phyloP scores from a whole-genome alignment of 164 flowering plant genomes.

The Vitis rupestris region DNA sequence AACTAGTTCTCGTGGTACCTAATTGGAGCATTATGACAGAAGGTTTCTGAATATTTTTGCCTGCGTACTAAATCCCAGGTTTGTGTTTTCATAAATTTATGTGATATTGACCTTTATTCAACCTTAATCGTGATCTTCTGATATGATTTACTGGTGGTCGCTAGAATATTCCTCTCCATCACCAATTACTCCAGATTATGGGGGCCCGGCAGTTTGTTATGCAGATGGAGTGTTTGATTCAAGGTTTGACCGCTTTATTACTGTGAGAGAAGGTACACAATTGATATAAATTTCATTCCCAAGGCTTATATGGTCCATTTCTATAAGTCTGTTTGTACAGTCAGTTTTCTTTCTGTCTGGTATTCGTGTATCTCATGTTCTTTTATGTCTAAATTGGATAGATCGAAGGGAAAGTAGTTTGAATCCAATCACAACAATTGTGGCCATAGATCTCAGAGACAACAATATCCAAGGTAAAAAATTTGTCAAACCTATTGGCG shows the following conservation, averaged over 20 bases:
- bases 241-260: slow-evolving; percentile 34
- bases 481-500: background rate
- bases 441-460: slow-evolving; percentile 39
- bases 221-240: slow-evolving; percentile 62
- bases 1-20: too few species aligned
- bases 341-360: too few species aligned
- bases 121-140: too few species aligned
- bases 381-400: slow-evolving; percentile 12
- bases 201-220: slow-evolving; percentile 35
- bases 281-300: background rate
- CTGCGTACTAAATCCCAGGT: too few species aligned
- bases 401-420: slow-evolving; percentile 68
- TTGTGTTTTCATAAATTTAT: background rate
- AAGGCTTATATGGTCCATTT: background rate
- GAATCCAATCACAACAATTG: slow-evolving; percentile 70
- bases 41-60: too few species aligned
- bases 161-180: slow-evolving; percentile 30
- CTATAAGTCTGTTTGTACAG: background rate
- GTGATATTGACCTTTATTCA: too few species aligned
- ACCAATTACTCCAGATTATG: slow-evolving; percentile 51
- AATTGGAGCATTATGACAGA: too few species aligned
- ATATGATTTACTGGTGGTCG: background rate
- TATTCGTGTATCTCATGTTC: background rate
- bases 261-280: slow-evolving; percentile 46
- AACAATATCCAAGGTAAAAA: slow-evolving; percentile 53